Conservation (phyloP, 768 basidiomycete genomes). For the Pleurotus cornucopiae region DNA sequence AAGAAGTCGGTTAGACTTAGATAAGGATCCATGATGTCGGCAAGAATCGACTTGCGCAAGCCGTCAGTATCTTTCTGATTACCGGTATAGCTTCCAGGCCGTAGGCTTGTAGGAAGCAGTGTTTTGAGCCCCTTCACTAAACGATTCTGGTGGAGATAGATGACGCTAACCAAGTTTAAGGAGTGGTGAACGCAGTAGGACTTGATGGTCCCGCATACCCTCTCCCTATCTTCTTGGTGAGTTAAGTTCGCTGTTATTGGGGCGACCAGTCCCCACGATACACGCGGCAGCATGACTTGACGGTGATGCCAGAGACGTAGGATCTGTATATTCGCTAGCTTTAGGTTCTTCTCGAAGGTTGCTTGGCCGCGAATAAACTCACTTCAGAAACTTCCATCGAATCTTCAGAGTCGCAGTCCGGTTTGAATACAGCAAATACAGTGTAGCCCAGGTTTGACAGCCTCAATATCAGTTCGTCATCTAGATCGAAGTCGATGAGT, state of each 20-base stretch:
- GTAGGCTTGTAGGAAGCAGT: background rate
- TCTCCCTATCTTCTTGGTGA: background rate
- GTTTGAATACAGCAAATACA: conserved; percentile 4
- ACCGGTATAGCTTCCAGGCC: background rate
- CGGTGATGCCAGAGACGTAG: conserved; percentile 2
- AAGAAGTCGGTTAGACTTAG: conserved; percentile 1
- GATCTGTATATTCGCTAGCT: background rate
- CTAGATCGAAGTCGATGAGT: background rate
- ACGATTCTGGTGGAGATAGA: background rate
- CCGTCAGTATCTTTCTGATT: background rate
- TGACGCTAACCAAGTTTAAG: conserved; percentile 2
- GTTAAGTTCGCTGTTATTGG: conserved; percentile 3
- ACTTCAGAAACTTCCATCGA: conserved; percentile 1
- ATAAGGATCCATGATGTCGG: conserved; percentile 3
- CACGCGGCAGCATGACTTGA: background rate
- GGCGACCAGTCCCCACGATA: conserved; percentile 1
- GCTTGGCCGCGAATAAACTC: background rate
- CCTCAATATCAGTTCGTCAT: background rate
- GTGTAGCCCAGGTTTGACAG: conserved; percentile 9
- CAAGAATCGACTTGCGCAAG: background rate
- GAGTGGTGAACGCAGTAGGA: conserved; percentile 6
- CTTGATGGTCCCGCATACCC: conserved; percentile 2
- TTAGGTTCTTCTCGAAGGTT: background rate
- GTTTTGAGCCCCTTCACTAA: background rate
- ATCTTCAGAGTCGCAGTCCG: conserved; percentile 1